These are phyloP conservation scores for Lepidium campestre DNA, from an alignment of 441 rosid species.

Conservation along the genomic window DNA sequence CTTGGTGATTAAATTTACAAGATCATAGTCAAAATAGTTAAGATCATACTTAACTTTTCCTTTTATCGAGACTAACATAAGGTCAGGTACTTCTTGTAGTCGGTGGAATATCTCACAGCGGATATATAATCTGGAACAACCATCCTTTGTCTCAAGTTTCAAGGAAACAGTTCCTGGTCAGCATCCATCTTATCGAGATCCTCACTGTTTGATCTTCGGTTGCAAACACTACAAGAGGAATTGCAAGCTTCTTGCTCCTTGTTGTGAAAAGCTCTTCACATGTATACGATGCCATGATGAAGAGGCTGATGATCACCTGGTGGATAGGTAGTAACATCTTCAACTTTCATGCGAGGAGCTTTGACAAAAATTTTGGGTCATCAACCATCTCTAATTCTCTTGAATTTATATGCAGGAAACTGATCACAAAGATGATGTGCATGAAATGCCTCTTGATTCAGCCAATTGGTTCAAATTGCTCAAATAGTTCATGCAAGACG, in stretches of 20 bases:
- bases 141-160: conserved; percentile 41
- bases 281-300: conserved; percentile 96
- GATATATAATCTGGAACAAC: conserved; percentile 20
- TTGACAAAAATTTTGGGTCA: conserved; percentile 4
- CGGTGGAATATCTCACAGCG: conserved; percentile 94
- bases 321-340: conserved; percentile 64
- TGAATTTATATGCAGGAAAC: conserved; percentile 54
- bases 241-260: conserved; percentile 86
- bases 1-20: background rate
- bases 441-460: conserved; percentile 84
- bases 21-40: background rate
- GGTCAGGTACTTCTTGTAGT: conserved; percentile 38
- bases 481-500: conserved; percentile 59
- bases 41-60: background rate
- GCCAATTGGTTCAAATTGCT: conserved; percentile 75
- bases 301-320: conserved; percentile 86
- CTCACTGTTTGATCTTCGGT: conserved; percentile 59
- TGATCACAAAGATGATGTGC: conserved; percentile 95
- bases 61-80: conserved; percentile 19
- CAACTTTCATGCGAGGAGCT: background rate
- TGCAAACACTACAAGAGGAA: conserved; percentile 95
- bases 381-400: conserved; percentile 13
- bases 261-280: conserved; percentile 77
- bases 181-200: conserved; percentile 71
- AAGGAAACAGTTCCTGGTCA: conserved; percentile 45